Percentiles rank a stretch among this genome's conserved stretches.
Conservation (phyloP, 352 stramenopile genomes). For the Pythium aquatile region DNA sequence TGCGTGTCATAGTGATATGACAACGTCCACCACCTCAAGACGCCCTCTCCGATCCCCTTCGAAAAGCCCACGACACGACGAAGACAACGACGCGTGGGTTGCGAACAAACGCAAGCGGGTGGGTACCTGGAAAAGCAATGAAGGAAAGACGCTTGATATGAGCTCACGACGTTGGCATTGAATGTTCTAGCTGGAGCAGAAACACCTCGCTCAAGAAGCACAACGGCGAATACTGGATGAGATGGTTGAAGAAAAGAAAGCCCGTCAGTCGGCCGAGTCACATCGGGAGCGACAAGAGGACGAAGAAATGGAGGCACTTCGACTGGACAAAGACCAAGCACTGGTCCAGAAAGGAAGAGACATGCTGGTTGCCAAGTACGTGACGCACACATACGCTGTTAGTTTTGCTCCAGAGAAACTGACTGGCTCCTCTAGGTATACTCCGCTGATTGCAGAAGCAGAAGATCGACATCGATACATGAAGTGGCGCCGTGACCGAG, state of each 20-base stretch:
- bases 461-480: constrained; percentile 51
- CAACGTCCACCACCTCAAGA: background rate
- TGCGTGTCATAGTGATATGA: background rate
- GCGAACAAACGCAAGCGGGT: constrained; percentile 28
- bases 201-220: background rate
- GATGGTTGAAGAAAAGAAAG: background rate
- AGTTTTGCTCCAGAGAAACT: background rate
- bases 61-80: constrained; percentile 20
- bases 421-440: constrained; percentile 31
- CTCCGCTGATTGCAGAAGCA: constrained; percentile 31
- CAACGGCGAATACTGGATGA: constrained; percentile 5
- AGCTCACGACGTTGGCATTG: background rate
- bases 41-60: constrained; percentile 9
- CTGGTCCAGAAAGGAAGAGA: constrained; percentile 12
- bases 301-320: background rate
- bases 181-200: constrained; percentile 10
- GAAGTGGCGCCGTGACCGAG: constrained; percentile 52
- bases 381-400: background rate
- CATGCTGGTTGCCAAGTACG: constrained; percentile 20
- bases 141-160: background rate
- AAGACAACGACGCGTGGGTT: constrained; percentile 15
- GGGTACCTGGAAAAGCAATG: background rate
- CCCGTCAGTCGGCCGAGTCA: background rate
- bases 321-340: background rate
- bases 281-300: background rate